These are phyloP conservation scores for Umbilicus rupestris DNA, from an alignment of 164 flowering plant genomes.

Conservation along the genomic window DNA sequence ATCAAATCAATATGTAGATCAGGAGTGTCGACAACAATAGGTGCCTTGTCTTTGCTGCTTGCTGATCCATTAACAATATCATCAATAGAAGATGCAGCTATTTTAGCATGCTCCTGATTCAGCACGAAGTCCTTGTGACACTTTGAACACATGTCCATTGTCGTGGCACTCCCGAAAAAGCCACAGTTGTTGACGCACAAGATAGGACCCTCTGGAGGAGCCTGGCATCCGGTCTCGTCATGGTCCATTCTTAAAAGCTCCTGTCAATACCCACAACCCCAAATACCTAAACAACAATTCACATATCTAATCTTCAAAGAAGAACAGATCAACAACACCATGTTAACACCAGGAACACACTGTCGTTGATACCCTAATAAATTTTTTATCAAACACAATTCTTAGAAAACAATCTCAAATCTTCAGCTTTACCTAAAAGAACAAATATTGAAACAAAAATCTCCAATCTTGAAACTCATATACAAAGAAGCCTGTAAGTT, in stretches of 20 bases:
- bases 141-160: constrained; percentile 53
- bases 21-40: constrained; percentile 14
- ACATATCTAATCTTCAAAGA: background rate
- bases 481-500: background rate
- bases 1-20: constrained; percentile 15
- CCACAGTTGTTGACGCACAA: constrained; percentile 48
- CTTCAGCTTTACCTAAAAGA: background rate
- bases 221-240: constrained; percentile 44
- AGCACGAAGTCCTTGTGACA: constrained; percentile 41
- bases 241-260: constrained; percentile 34
- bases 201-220: constrained; percentile 38
- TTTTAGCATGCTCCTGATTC: constrained; percentile 39
- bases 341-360: no score
- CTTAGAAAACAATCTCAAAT: background rate
- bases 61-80: constrained; percentile 31
- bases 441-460: background rate
- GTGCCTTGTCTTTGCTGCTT: constrained; percentile 20
- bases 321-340: no score
- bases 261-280: constrained; percentile 11
- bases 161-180: constrained; percentile 46
- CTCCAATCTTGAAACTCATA: background rate
- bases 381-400: background rate
- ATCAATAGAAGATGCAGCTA: constrained; percentile 36
- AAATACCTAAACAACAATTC: background rate
- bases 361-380: background rate